Evolutionary conservation across 2,329 filamentous ascomycete genomes (phyloP), one percentile per base, ranked within the genome.

Genomic region (Aspergillus sclerotialis): DNA sequence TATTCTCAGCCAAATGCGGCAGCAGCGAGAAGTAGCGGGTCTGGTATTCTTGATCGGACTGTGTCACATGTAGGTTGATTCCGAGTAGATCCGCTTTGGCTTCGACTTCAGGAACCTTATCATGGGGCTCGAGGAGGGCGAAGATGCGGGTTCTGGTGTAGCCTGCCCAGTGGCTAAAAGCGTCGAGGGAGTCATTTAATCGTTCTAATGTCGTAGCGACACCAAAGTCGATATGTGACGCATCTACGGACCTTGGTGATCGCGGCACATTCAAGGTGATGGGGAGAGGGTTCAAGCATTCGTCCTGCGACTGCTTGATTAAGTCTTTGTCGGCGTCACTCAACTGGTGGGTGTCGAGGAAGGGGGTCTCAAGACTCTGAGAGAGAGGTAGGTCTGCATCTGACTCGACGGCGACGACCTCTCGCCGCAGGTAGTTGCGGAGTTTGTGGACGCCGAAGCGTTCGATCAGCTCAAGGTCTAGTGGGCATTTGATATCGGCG

Each of bases 1-100:
- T 52, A 32, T 67, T 58, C 15, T 63, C 50, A 15, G 73, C 55
- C 39, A 79, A 64, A 24, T 72, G 62, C 17, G 67, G 60, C 7
- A 79, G 53, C 9, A 79, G 63, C 9, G 72, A 65, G 49, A 79
- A 78, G 48, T 79, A 76, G 25, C 75, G 72, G 40, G 75, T 50
- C 26, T 62, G 52, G 35, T 63, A 64, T 37, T 61, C 52, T 24
- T 60, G 56, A 2, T 52, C 43, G 5, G 55, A 58, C 32, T 55
- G 44, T 1, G 48, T 51, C 28, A 63, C 43, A 27, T 50, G 42
- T 14, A 67, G 66, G 28, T 74, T 70, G 17, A 72, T 64, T 3
- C 54, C 49, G 44, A 64, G 37, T 41, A 44, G 21, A 35, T 57
- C 44, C 6, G 58, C 53, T 40, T 68, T 63, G 24, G 50, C 49